phyloP scores from a whole-genome alignment of 768 basidiomycete species.

The Serendipita vermifera region DNA sequence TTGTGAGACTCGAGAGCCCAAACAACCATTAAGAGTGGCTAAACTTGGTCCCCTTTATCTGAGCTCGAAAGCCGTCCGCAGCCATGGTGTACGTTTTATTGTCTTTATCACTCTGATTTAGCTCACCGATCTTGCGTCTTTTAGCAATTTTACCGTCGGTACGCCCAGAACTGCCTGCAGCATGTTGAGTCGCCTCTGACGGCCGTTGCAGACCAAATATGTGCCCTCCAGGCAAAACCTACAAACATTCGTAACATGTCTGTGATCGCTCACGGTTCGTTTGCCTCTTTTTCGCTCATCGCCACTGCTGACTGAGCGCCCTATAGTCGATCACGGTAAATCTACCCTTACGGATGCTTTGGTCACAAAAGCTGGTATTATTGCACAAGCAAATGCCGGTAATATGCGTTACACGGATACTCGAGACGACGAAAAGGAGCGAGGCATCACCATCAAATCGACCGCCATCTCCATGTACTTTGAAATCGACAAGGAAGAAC shows the following conservation, averaged over 20 bases:
- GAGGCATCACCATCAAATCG: constrained; percentile 99
- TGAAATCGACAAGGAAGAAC: constrained; percentile 81
- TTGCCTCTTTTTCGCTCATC: constrained; percentile 13
- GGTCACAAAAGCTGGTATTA: constrained; percentile 99
- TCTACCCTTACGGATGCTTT: constrained; percentile 98
- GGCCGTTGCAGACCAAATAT: constrained; percentile 56
- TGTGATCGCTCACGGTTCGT: constrained; percentile 80
- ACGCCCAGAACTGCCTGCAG: constrained; percentile 20
- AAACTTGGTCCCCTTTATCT: not conserved
- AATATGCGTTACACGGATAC: constrained; percentile 97
- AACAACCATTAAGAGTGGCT: not conserved
- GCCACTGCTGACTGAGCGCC: constrained; percentile 4
- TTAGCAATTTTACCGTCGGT: constrained; percentile 84
- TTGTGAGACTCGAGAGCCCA: no score
- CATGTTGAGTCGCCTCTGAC: constrained; percentile 12
- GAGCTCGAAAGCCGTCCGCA: not conserved
- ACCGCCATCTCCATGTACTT: constrained; percentile 99
- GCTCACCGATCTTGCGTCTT: constrained; percentile 15
- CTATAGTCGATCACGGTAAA: constrained; percentile 98
- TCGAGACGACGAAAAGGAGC: constrained; percentile 95
- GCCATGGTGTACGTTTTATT: constrained; percentile 13
- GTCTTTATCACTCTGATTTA: not conserved
- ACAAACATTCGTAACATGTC: constrained; percentile 94
- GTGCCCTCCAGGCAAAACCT: constrained; percentile 74
- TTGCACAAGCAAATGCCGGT: constrained; percentile 86